Evolutionary conservation across 1,139 yeast species (phyloP), one percentile per base, ranked within the genome.

Genomic region (Magnusiomyces fungicola): DNA sequence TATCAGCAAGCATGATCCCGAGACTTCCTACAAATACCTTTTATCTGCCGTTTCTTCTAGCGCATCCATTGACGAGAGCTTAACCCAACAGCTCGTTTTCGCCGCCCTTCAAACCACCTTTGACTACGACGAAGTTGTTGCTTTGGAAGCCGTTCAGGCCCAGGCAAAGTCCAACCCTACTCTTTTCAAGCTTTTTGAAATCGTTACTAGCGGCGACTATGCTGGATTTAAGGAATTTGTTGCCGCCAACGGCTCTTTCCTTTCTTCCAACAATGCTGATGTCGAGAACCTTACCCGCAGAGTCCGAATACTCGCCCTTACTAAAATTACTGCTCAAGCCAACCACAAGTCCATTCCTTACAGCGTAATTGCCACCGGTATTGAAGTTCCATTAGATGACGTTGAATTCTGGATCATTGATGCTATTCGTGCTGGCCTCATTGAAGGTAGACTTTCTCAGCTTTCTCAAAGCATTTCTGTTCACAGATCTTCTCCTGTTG

Each of bases 391-490:
- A 18, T 52, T 49, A 14, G 68, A 59, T 22, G 68, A 66, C 43
- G 71, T 72, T 33, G 76, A 72, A 58, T 45, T 62, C 33, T 67
- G 72, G 66, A 62, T 71, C 38, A 70, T 72, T 51, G 74, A 71
- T 45, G 68, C 71, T 23, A 68, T 71, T 52, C 66, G 72, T 49
- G 71, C 72, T 3, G 72, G 72, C 3, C 65, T 72, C 29, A 60
- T 72, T 27, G 68, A 69, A 56, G 76, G 75, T 51, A 67, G 74
- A 49, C 63, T 72, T 59, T 65, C 69, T 50, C 76, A 72, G 60
- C 61, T 69, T 42, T 60, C 62, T 42, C 60, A 64, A 53, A 58
- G 57, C 46, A 68, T 72, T 54, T 60, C 62, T 49, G 61, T 72
- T 27, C 74, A 71, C 60, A 59, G 70, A 33, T 69, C 69, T 30